Base-by-base conservation (phyloP, 805 yeast species). In the Hanseniaspora singularis region DNA sequence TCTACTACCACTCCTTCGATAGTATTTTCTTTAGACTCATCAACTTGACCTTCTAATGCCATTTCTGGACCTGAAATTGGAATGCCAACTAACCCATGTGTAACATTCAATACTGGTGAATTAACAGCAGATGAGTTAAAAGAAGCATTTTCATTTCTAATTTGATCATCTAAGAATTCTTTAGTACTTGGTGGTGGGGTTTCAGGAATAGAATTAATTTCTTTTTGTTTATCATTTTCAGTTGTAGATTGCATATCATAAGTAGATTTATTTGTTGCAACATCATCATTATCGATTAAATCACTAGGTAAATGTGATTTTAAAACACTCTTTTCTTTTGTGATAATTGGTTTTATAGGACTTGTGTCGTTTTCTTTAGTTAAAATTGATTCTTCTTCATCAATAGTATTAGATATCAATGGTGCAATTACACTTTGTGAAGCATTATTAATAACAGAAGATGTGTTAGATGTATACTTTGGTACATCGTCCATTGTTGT, bases 371-470 rank as follows among this genome's bases (percentile, higher is more conserved):
- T n/a, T n/a, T n/a, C n/a, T n/a, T n/a, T n/a, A n/a, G n/a, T n/a
- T n/a, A n/a, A n/a, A 41, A 54, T 52, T 0, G 37, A 46, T 40
- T 54, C 58, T 12, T 57, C 57, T 26, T 26, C 28, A 15, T 34
- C 30, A 4, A n/a, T 16, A 28, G 20, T 26, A 16, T 33, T 22
- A 4, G 16, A 24, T 7, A 68, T 28, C 50, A 59, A n/a, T 65
- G 68, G 39, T 4, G 12, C 28, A 4, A 72, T 66, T 33, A 64
- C 65, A 19, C 95, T 83, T 63, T 77, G 75, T 0, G 96, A 88
- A 2, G 96, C 86, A 60, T 89, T 87, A 64, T 88, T 88, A 55
- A 82, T 89, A 28, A 87, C 94, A 37, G 95, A 83, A 0, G 96
- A 86, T 0, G 96, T 83, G 33, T 82, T 74, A 0, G 95, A 83